phyloP scores from a whole-genome alignment of 345 rosid species.

The Luvunga scandens region DNA sequence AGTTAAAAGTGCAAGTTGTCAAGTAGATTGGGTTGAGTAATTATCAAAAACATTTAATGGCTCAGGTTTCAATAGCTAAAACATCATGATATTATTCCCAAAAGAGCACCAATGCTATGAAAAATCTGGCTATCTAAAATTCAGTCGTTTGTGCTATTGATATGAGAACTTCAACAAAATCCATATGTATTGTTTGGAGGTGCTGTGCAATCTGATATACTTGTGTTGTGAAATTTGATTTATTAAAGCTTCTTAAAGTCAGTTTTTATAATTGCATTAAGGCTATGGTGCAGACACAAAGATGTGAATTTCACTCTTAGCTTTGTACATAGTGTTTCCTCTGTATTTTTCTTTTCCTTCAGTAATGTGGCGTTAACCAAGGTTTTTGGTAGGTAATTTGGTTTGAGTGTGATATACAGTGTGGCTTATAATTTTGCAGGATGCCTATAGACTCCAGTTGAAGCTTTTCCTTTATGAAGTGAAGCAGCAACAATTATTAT shows the following conservation, averaged over 20 bases:
- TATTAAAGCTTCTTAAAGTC: not conserved
- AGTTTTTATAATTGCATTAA: not conserved
- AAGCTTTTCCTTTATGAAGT: slow-evolving; percentile 94
- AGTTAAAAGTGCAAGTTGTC: not conserved
- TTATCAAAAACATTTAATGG: not conserved
- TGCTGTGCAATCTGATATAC: not conserved
- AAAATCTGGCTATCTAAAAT: not conserved
- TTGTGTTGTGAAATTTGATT: not conserved
- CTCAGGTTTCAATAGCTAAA: not conserved
- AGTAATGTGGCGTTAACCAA: not conserved
- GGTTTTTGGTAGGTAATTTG: not conserved
- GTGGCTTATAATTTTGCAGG: slow-evolving; percentile 38
- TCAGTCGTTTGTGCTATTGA: not conserved
- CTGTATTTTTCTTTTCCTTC: not conserved
- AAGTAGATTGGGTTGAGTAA: not conserved
- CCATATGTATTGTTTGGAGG: not conserved
- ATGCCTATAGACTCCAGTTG: slow-evolving; percentile 93
- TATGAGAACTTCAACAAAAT: not conserved
- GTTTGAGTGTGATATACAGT: not conserved
- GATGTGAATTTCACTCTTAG: not conserved
- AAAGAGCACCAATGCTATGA: not conserved
- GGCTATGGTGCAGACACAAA: not conserved
- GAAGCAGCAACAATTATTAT: slow-evolving; percentile 86
- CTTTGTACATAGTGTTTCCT: not conserved
- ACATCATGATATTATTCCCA: not conserved